Base-by-base conservation (phyloP, 140 eudicot species). In the Eryngium alpinum region DNA sequence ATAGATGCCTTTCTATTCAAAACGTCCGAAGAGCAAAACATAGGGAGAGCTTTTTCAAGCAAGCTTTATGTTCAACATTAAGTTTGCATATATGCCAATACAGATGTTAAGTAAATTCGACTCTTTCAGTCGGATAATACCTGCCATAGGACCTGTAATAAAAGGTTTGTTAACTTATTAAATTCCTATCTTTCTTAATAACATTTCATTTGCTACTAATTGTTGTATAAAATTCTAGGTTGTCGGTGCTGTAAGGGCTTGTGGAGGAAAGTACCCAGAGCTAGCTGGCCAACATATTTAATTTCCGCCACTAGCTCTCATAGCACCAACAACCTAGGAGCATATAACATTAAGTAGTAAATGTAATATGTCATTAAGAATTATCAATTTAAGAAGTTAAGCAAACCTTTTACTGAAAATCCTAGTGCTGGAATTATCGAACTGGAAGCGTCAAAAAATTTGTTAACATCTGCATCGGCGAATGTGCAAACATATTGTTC, bases 251-350 rank as follows among this genome's bases (percentile, higher is more conserved):
- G n/a, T 85, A 76, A 88, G 91, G 86, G 90, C 88, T 51, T 43
- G 85, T 79, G 95, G 89, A 85, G 97, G 86, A 51, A 93, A 89
- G 77, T 88, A 80, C 77, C 97, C 99, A 0, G 99, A 95, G 89
- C 91, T 97, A 44, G 81, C 79, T 46, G 99, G 34, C 97, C 99
- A 53, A 79, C 83, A 25, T 97, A 91, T 87, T 95, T 84, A 91
- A 77, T 89, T 93, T 75, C 86, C 97, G 81, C 89, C 96, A 77
- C 88, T 56, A 51, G 88, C 90, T 85, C 92, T 87, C 78, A 85
- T 28, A 80, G 85, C 92, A 86, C 97, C 97, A 84, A 87, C 71
- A 83, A 88, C 96, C 99, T 95, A 81, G 53, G 73, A 84, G 28
- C 17, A 65, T 2, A 76, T 51, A 51, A 18, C n/a, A n/a, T n/a